These are phyloP conservation scores for Nasturtium officinale DNA, from an alignment of 345 rosid genomes.

Conservation along the genomic window DNA sequence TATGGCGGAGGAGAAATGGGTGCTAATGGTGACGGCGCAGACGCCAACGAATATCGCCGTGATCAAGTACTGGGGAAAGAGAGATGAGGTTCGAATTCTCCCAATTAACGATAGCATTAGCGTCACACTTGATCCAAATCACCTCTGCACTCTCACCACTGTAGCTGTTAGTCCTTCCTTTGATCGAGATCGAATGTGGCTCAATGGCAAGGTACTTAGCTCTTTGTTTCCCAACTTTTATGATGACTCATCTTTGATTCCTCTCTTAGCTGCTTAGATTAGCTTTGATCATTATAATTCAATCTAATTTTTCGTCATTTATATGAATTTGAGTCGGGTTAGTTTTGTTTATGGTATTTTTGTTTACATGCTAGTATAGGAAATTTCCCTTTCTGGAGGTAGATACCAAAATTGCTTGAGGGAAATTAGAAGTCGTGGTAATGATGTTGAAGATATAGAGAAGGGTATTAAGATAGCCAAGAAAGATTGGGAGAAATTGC, in stretches of 20 bases:
- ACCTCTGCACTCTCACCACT: constrained; percentile 88
- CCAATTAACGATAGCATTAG: constrained; percentile 91
- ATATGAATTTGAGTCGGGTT: background rate
- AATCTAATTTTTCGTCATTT: background rate
- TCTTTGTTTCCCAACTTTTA: background rate
- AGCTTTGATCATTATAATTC: background rate
- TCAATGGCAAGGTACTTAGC: constrained; percentile 81
- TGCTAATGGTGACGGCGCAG: constrained; percentile 75
- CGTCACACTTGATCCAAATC: constrained; percentile 85
- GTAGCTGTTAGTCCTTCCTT: constrained; percentile 92
- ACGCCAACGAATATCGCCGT: constrained; percentile 96
- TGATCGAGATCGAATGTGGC: constrained; percentile 92
- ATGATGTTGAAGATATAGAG: constrained; percentile 71
- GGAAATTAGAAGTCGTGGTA: constrained; percentile 75
- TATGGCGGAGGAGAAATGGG: constrained; percentile 72
- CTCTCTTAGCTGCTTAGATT: too few species aligned
- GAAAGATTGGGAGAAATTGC: constrained; percentile 83
- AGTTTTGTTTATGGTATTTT: background rate
- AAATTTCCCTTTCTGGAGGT: constrained; percentile 87
- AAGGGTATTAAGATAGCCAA: constrained; percentile 76
- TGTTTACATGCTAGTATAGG: constrained; percentile 57
- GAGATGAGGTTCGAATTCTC: constrained; percentile 79
- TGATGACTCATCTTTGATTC: background rate
- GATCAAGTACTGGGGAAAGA: constrained; percentile 94
- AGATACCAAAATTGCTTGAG: constrained; percentile 81